Conservation (phyloP, 495 filamentous ascomycete species). For the Chaetomium tenue region DNA sequence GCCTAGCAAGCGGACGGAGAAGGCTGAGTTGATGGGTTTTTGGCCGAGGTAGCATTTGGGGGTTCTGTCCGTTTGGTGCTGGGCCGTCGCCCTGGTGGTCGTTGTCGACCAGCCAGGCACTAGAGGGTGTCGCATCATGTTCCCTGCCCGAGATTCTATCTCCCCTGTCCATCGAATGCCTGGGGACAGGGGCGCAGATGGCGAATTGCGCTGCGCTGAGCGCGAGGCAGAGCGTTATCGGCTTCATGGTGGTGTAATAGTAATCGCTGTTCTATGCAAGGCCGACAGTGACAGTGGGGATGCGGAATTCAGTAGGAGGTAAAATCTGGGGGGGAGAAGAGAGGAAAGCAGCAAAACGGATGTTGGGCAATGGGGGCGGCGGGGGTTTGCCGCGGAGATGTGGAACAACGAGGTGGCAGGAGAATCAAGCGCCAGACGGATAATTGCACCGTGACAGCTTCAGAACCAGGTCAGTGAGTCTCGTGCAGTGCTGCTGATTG, state of each 20-base stretch:
- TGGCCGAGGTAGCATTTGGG: not conserved
- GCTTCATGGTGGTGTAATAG: conserved; percentile 24
- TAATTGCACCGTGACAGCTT: not conserved
- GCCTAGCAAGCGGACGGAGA: conserved; percentile 8
- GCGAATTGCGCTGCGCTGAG: conserved; percentile 25
- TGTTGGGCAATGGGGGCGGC: not conserved
- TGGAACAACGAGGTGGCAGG: not conserved
- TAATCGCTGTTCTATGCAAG: not conserved
- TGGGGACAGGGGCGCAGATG: conserved; percentile 21
- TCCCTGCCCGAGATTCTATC: not conserved
- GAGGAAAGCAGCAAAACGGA: not conserved
- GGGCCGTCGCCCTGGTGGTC: not conserved
- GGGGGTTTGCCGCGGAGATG: conserved; percentile 1
- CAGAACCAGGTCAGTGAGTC: not conserved
- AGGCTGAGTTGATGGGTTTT: not conserved
- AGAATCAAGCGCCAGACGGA: not conserved
- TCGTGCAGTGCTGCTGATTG: not conserved
- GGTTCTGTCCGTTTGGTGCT: not conserved
- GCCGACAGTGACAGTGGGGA: not conserved
- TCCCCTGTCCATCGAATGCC: not conserved
- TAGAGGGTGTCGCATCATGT: not conserved
- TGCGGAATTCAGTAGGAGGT: not conserved
- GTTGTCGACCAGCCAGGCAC: not conserved
- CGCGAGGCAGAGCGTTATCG: conserved; percentile 20
- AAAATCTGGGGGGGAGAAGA: not conserved